Evolutionary conservation across 2,329 filamentous ascomycete genomes (phyloP), one percentile per base, ranked within the genome.

Genomic region (Trichoderma polysporum): DNA sequence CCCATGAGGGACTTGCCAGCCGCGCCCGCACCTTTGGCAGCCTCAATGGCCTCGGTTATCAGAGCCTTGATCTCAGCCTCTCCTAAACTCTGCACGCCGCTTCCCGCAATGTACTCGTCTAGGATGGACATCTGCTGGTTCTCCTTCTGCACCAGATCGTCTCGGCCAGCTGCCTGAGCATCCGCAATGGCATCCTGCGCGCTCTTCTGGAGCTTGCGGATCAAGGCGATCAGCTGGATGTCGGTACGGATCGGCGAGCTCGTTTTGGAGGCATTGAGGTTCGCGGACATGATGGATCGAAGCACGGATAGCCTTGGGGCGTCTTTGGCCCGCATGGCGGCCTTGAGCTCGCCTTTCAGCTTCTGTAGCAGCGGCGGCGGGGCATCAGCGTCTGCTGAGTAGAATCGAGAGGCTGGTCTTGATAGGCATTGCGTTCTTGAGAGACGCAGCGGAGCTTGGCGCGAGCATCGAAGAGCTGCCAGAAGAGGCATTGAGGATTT

Each of bases 261-360:
- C 15, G 90, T 92, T 79, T 94, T 94, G 76, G 88, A 90, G 37
- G 90, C 88, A 78, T 93, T 94, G 72, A 89, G 88, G 69, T 90
- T 88, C 69, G 90, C 86, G 35, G 90, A 83, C 70, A 94, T 84
- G 69, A 94, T 80, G 47, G 84, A 78, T 71, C 91, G 90, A 57
- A 94, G 84, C 41, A 92, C 90, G 45, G 85, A 80, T 29, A 94
- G 86, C 2, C 90, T 87, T 29, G 86, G 81, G 29, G 82, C 78
- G 74, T 91, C 88, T 77, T 89, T 90, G 71, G 83, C 82, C 67
- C 84, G 84, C 88, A 91, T 90, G 57, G 88, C 88, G 10, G 82
- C 78, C 79, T 91, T 91, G 69, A 91, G 81, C 71, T 91, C 88
- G 70, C 76, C 78, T 73, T 86, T 86, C 73, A 88, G 79, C 77